Evolutionary conservation across 768 basidiomycete genomes (phyloP), one percentile per base, ranked within the genome.

Genomic region (Sporobolomyces phaffii): DNA sequence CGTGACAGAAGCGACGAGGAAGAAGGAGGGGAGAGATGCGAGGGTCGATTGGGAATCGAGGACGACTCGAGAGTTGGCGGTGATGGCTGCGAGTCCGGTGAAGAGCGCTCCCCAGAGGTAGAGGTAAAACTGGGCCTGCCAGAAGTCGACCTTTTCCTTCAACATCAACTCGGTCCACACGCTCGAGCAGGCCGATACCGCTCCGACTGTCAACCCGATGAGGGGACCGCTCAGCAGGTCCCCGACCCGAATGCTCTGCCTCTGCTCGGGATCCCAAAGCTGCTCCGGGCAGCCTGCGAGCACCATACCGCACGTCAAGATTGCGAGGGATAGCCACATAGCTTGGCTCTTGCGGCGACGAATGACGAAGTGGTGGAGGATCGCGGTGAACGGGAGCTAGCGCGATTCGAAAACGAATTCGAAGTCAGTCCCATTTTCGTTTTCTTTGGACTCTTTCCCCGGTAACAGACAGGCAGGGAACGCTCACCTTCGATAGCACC

Each of bases 351-450:
- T 34, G 14, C 51, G 44, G 5, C 31, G 47, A 1, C 43, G 44
- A 26, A 66, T 26, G 17, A 62, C 53, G 40, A 67, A 17, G 48
- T 67, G 54, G 45, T 67, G 65, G 14, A 67, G 49, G 38, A 67
- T 40, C 2, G 65, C 65, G 14, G 65, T 67, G 34, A 67, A 45
- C 5, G 65, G 65, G 20, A 67, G 65, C 65, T 67, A 18, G 3
- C 11, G 26, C 20, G 40, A 26, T 26, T 18, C 34, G 38, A 38
- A 40, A 5, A 8, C 15, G 11, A 11, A 18, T n/a, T 5, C 51
- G 13, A 20, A 52, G 33, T 52, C 28, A 52, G 51, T 31, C 34
- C 53, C n/a, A 52, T 20, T 20, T 40, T 38, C 34, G n/a, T n/a
- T 24, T 7, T 4, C 34, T 54, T n/a, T n/a, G n/a, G n/a, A n/a